Conservation (phyloP, 148 eudicot genomes). For the Polygonum maritimum region DNA sequence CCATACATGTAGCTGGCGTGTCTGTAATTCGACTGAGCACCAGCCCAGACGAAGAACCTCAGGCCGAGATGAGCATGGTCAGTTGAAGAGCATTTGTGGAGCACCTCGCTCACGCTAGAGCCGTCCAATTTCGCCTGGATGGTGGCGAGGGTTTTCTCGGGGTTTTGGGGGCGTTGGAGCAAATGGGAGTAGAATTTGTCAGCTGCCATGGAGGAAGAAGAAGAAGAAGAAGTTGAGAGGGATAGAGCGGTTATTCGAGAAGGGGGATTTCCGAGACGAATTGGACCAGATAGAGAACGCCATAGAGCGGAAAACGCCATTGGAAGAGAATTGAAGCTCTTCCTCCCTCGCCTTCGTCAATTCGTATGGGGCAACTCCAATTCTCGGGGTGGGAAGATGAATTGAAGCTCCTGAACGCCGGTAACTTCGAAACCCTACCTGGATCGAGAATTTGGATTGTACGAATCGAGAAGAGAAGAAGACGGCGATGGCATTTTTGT, state of each 20-base stretch:
- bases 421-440: too few species aligned
- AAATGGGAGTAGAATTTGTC: slow-evolving; percentile 38
- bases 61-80: slow-evolving; percentile 53
- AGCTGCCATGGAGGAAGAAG: slow-evolving; percentile 24
- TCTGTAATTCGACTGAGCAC: slow-evolving; percentile 41
- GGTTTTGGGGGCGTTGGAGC: slow-evolving; percentile 29
- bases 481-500: too few species aligned
- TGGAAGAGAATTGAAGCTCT: not conserved
- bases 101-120: slow-evolving; percentile 39
- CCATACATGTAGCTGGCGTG: slow-evolving; percentile 48
- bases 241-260: not conserved
- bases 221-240: slow-evolving; percentile 8
- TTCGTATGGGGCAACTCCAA: not conserved
- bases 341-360: not conserved
- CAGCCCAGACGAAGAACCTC: slow-evolving; percentile 86
- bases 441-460: too few species aligned
- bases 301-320: slow-evolving; percentile 2
- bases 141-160: slow-evolving; percentile 44
- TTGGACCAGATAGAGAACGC: not conserved
- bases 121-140: slow-evolving; percentile 38
- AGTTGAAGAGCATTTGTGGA: slow-evolving; percentile 28
- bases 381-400: not conserved
- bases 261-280: not conserved
- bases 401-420: not conserved
- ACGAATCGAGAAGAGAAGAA: too few species aligned